Base-by-base conservation (phyloP, 2,329 filamentous ascomycete species). In the Hypoxylon sp. region DNA sequence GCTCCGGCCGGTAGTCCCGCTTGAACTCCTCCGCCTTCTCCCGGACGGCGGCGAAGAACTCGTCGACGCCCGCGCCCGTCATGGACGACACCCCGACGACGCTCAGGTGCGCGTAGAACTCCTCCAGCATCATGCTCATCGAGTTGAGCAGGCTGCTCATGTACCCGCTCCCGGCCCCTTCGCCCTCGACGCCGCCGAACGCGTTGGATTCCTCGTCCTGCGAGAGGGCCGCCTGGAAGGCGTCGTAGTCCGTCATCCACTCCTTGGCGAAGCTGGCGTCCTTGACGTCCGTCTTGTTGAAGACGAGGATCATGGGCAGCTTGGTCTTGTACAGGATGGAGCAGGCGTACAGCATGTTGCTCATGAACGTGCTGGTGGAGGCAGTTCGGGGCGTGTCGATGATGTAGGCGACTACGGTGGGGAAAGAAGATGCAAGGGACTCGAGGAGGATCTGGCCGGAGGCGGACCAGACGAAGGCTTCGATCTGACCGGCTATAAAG, bases 191-290 rank as follows among this genome's bases (percentile, higher is more conserved):
- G 13, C 90, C 89, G 11, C 91, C 92, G 73, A 93, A 91, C 0
- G 87, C 88, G 47, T 93, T 93, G 6, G 85, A 83, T 58, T 91
- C 88, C 76, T 97, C 92, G 73, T 98, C 95, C 24, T 87, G 81
- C 50, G 87, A 86, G 47, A 99, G 82, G 0, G 96, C 94, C 15
- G 87, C 87, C 76, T 98, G 95, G 80, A 99, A 99, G 0, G 91
- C 89, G 69, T 99, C 95, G 73, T 97, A 99, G 78, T 99, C 94
- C 5, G 94, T 97, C 95, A 99, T 99, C 95, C 96, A 99, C 75
- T 98, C 93, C 80, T 94, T 95, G 1, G 94, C 95, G 73, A 97
- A 97, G 24, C 87, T 86, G 0, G 93, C 92, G 73, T 96, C 91
- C 77, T 97, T 93, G 43, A 97, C 93, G 73, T 99, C 95, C 0